These are phyloP conservation scores for Coix lacrymajobi DNA, from an alignment of 176 grass and related monocot species.

Conservation along the genomic window DNA sequence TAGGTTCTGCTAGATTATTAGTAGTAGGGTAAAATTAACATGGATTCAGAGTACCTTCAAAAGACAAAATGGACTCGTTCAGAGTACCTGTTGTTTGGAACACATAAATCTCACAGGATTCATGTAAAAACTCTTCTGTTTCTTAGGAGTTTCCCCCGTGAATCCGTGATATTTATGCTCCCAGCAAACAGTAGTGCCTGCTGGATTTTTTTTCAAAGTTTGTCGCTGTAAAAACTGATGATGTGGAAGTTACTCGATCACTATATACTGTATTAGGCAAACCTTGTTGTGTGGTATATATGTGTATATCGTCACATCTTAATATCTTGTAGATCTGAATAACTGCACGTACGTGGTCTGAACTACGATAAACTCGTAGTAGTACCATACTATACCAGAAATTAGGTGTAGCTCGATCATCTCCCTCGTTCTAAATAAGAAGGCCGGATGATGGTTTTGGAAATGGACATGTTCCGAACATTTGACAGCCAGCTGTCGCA, in stretches of 20 bases:
- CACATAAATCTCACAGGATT: not conserved
- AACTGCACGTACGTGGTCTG: not conserved
- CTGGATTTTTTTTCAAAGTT: not conserved
- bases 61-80: not conserved
- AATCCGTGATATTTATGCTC: not conserved
- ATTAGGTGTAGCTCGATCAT: not conserved
- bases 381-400: not conserved
- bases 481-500: not conserved
- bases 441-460: not conserved
- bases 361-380: not conserved
- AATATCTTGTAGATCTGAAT: not conserved
- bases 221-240: not conserved
- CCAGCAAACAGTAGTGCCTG: not conserved
- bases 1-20: not conserved
- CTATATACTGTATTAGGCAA: not conserved
- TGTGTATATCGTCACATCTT: not conserved
- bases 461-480: constrained; percentile 4
- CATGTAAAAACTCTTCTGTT: not conserved
- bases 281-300: not conserved
- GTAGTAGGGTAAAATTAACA: not conserved
- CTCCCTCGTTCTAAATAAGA: not conserved
- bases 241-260: not conserved
- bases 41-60: not conserved
- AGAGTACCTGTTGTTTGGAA: not conserved
- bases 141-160: not conserved